Percentiles rank a stretch among this genome's conserved stretches.
Conservation (phyloP, 2,329 filamentous ascomycete species). For the Trichoderma oligosporum region DNA sequence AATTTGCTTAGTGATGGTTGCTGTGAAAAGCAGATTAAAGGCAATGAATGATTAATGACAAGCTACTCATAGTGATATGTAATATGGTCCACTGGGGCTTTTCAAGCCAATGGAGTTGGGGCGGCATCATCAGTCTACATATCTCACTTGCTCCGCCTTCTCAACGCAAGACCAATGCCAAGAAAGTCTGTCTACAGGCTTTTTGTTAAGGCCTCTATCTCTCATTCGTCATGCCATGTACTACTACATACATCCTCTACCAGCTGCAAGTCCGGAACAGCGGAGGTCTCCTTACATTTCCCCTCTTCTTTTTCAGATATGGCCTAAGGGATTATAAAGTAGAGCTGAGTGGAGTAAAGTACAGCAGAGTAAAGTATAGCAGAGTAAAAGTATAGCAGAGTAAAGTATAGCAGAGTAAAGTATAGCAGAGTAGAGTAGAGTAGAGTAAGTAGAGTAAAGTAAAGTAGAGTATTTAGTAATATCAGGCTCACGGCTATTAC, state of each 20-base stretch:
- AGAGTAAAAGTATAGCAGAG: too few species aligned
- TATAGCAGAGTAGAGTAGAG: not conserved
- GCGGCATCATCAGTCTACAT: not conserved
- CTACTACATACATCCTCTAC: not conserved
- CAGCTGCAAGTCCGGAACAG: conserved; percentile 1
- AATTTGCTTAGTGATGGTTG: conserved; percentile 4
- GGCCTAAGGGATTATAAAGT: too few species aligned
- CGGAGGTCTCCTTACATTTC: not conserved
- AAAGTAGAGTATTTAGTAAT: not conserved
- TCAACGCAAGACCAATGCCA: conserved; percentile 2
- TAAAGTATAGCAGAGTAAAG: not conserved
- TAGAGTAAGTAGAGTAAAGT: not conserved
- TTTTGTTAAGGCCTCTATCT: not conserved
- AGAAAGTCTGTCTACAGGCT: not conserved
- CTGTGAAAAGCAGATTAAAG: not conserved
- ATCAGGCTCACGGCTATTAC: not conserved
- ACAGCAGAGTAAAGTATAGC: not conserved
- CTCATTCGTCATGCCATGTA: not conserved
- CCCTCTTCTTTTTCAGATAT: not conserved
- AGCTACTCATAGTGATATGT: conserved; percentile 11
- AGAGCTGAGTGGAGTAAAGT: not conserved
- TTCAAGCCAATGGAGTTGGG: not conserved
- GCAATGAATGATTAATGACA: not conserved
- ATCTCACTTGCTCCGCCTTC: not conserved
- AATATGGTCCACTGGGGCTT: not conserved